phyloP scores from a whole-genome alignment of 192 early-diverging fungal genomes.

The Haplosporangium gracile region DNA sequence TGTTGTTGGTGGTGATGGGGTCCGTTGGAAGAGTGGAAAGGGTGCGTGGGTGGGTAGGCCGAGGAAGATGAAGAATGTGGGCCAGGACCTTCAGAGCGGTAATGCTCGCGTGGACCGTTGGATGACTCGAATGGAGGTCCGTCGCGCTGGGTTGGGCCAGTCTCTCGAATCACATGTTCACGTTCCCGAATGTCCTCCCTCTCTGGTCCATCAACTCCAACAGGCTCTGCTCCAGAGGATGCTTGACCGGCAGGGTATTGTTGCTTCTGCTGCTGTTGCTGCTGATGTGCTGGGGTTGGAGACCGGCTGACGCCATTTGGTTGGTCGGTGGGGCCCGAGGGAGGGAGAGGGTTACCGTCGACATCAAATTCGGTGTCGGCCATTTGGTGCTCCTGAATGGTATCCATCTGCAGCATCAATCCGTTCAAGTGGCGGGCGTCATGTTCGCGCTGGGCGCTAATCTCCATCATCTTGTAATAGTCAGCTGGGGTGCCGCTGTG shows the following conservation, averaged over 20 bases:
- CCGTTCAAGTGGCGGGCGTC: conserved; percentile 53
- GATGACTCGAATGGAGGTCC: conserved; percentile 6
- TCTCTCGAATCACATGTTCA: conserved; percentile 4
- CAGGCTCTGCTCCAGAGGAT: conserved; percentile 9
- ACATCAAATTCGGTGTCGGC: conserved; percentile 8
- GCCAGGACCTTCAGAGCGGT: neutral
- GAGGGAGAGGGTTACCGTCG: neutral
- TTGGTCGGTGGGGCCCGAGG: neutral
- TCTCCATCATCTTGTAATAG: conserved; percentile 53
- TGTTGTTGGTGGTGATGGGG: conserved; percentile 24
- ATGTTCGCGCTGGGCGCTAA: conserved; percentile 44
- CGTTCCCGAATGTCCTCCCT: neutral
- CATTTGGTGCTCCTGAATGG: conserved; percentile 49
- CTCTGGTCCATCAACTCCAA: conserved; percentile 6
- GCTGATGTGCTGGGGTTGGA: neutral
- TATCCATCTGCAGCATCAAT: conserved; percentile 45
- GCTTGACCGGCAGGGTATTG: neutral
- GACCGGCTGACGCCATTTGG: conserved; percentile 6
- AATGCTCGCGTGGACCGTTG: conserved; percentile 1
- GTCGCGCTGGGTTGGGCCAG: neutral
- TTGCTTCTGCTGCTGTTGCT: conserved; percentile 10
- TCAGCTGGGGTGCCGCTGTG: conserved; percentile 59
- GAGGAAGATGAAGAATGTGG: conserved; percentile 12
- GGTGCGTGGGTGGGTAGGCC: conserved; percentile 6
- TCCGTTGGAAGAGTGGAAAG: conserved; percentile 14